Percentiles rank a stretch among this genome's conserved stretches.
Evolutionary conservation across 2,329 filamentous ascomycete genomes (phyloP).

Genomic region (Colletotrichum liaoningense): DNA sequence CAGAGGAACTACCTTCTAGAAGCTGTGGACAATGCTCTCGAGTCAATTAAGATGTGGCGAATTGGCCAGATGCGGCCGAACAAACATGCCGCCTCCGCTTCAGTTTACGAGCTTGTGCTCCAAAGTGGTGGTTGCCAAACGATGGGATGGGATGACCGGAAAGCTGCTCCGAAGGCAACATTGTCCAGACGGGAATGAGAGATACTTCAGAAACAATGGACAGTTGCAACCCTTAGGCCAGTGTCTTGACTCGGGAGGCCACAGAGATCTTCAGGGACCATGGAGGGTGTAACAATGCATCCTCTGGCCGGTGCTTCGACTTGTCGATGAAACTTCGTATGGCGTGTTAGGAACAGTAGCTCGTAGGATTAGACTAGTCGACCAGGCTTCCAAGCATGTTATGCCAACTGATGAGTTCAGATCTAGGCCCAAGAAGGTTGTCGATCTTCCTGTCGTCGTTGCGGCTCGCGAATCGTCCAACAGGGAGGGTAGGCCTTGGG

Average conservation of each 20-base stretch:
- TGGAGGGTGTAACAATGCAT: slow-evolving; percentile 1
- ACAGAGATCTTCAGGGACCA: slow-evolving; percentile 1
- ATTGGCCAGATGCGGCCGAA: background rate
- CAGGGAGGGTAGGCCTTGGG: slow-evolving; percentile 1
- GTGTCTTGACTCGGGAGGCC: slow-evolving; percentile 14
- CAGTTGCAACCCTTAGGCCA: background rate
- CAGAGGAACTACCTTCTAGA: slow-evolving; percentile 28
- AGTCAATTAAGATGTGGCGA: slow-evolving; percentile 13
- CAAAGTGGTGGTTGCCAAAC: background rate
- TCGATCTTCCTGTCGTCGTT: slow-evolving; percentile 21
- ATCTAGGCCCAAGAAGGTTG: slow-evolving; percentile 17
- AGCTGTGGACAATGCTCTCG: slow-evolving; percentile 12
- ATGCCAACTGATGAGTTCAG: background rate
- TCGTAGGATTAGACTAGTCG: background rate
- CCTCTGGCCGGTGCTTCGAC: background rate
- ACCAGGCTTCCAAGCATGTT: background rate
- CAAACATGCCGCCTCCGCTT: background rate
- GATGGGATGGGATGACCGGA: slow-evolving; percentile 8
- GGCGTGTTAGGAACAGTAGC: slow-evolving; percentile 7
- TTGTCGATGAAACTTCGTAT: slow-evolving; percentile 7
- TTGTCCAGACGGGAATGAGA: background rate
- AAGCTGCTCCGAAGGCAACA: background rate
- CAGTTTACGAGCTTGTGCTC: background rate
- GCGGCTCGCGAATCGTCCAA: slow-evolving; percentile 21
- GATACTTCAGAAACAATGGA: background rate